Percentiles rank a stretch among this genome's conserved stretches.
These are phyloP conservation scores for Rhizoctonia solani DNA, from an alignment of 1,284 basidiomycete species.

Conservation along the genomic window DNA sequence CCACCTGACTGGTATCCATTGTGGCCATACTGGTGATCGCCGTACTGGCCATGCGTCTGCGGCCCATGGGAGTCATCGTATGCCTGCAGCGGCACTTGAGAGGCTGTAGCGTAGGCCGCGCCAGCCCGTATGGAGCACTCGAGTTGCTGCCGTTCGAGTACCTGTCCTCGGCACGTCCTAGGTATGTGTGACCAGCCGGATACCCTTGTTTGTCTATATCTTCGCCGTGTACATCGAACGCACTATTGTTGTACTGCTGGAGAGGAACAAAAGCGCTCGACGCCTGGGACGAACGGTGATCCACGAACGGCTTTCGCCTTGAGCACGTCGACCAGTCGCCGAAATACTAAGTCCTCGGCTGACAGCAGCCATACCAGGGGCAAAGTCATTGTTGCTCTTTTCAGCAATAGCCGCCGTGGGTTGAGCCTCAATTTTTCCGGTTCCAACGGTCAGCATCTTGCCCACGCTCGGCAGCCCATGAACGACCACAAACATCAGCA, in stretches of 20 bases:
- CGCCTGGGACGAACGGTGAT: slow-evolving; percentile 8
- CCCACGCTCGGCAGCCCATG: slow-evolving; percentile 78
- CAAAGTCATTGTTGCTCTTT: slow-evolving; percentile 17
- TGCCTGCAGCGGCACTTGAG: slow-evolving; percentile 28
- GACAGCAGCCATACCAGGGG: slow-evolving; percentile 20
- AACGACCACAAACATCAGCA: slow-evolving; percentile 77
- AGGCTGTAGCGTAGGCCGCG: slow-evolving; percentile 3
- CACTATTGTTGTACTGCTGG: slow-evolving; percentile 37
- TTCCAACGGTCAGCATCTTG: slow-evolving; percentile 73
- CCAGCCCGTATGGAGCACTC: slow-evolving; percentile 11
- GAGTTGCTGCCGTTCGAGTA: slow-evolving; percentile 20
- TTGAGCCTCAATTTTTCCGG: slow-evolving; percentile 71
- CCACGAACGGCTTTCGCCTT: slow-evolving; percentile 28
- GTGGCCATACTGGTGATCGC: slow-evolving; percentile 5
- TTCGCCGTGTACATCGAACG: slow-evolving; percentile 31
- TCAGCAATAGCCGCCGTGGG: slow-evolving; percentile 42
- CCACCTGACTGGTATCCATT: slow-evolving; percentile 32
- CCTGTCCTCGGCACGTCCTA: slow-evolving; percentile 23
- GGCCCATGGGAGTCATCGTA: not conserved
- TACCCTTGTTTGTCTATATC: slow-evolving; percentile 12
- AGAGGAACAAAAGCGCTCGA: slow-evolving; percentile 36
- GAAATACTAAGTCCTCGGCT: slow-evolving; percentile 18
- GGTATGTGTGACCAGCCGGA: slow-evolving; percentile 1
- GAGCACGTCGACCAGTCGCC: slow-evolving; percentile 27
- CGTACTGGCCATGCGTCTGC: slow-evolving; percentile 4